phyloP scores from a whole-genome alignment of 306 rosid genomes.

The Vigna trinervia region DNA sequence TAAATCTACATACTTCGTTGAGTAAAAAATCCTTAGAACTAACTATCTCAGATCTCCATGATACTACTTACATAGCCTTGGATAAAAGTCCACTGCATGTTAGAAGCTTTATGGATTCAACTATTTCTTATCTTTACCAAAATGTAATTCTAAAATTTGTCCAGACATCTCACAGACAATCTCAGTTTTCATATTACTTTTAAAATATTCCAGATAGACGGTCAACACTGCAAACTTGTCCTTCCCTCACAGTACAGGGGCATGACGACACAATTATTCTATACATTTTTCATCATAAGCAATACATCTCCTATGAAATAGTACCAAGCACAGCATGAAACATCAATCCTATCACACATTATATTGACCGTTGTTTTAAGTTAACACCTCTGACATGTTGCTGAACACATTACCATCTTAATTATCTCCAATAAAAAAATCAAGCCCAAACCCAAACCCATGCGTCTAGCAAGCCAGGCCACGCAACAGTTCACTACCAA shows the following conservation, averaged over 20 bases:
- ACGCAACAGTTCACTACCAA: slow-evolving; percentile 45
- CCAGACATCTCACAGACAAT: slow-evolving; percentile 19
- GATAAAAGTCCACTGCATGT: slow-evolving; percentile 9
- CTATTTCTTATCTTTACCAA: neutral
- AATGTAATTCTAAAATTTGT: slow-evolving; percentile 2
- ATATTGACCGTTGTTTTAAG: slow-evolving; percentile 28
- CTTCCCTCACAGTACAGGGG: neutral
- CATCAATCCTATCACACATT: slow-evolving; percentile 21
- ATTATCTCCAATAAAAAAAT: slow-evolving; percentile 17
- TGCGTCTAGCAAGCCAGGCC: neutral
- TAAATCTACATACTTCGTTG: slow-evolving; percentile 16
- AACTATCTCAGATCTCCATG: slow-evolving; percentile 13
- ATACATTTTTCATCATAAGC: slow-evolving; percentile 8
- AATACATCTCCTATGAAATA: slow-evolving; percentile 11
- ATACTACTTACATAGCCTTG: slow-evolving; percentile 27
- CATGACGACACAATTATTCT: slow-evolving; percentile 15
- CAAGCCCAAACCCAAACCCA: slow-evolving; percentile 33
- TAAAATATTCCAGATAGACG: slow-evolving; percentile 2
- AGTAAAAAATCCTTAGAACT: slow-evolving; percentile 24
- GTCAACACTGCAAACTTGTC: neutral
- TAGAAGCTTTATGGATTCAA: slow-evolving; percentile 12
- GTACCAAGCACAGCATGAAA: slow-evolving; percentile 11
- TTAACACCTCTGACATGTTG: slow-evolving; percentile 27
- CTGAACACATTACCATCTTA: slow-evolving; percentile 17
- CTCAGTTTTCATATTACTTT: neutral